Evolutionary conservation across 1,284 basidiomycete species (phyloP).

Genomic region (Malassezia japonica): DNA sequence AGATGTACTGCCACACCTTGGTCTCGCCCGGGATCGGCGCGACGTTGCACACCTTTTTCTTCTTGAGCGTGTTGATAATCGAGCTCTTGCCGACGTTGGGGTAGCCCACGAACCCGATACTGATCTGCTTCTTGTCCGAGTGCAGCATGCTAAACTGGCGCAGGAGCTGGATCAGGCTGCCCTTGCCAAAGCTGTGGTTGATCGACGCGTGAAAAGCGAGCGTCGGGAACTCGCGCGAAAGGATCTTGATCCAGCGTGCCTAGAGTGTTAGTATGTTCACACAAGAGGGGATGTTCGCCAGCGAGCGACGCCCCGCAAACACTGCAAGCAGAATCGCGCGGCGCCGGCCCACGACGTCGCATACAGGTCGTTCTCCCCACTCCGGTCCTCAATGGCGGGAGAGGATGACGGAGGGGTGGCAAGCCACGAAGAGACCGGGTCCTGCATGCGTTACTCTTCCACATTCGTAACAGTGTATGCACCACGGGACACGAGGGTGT

Average conservation of each 20-base stretch:
- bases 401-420: constrained; percentile 35
- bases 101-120: constrained; percentile 94
- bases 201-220: constrained; percentile 98
- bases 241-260: constrained; percentile 93
- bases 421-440: constrained; percentile 23
- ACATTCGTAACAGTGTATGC: constrained; percentile 57
- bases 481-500: constrained; percentile 23
- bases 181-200: constrained; percentile 98
- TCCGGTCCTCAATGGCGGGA: constrained; percentile 48
- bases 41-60: constrained; percentile 92
- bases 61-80: constrained; percentile 98
- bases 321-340: not conserved
- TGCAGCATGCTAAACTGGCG: constrained; percentile 94
- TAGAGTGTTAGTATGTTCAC: constrained; percentile 48
- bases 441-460: constrained; percentile 54
- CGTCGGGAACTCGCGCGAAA: constrained; percentile 86
- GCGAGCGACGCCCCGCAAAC: not conserved
- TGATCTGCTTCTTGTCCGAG: constrained; percentile 98
- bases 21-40: constrained; percentile 97
- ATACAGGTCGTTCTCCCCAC: constrained; percentile 12
- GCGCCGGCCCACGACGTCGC: constrained; percentile 2
- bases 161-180: constrained; percentile 89
- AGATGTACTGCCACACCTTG: constrained; percentile 99
- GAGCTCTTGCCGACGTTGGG: constrained; percentile 96
- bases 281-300: constrained; percentile 22